Evolutionary conservation across 192 early-diverging fungal species (phyloP).

Genomic region (Coemansia sp.): DNA sequence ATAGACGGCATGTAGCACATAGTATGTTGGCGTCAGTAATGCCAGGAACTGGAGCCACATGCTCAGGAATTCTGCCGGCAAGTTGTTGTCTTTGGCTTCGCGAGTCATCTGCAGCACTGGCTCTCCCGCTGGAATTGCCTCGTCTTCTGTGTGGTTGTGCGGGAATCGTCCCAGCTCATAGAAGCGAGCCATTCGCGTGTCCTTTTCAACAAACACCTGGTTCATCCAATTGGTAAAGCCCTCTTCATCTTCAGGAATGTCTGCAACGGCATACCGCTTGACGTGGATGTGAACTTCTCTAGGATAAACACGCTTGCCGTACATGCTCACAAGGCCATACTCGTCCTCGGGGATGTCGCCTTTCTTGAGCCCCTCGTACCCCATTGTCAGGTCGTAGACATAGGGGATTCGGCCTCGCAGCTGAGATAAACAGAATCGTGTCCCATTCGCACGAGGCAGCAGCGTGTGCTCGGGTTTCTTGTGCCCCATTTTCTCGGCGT

Average conservation of each 20-base stretch:
- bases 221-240: constrained; percentile 74
- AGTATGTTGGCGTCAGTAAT: constrained; percentile 28
- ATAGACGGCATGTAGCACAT: constrained; percentile 11
- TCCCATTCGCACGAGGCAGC: constrained; percentile 80
- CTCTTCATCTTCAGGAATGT: constrained; percentile 67
- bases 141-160: constrained; percentile 31
- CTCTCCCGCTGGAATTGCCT: constrained; percentile 19
- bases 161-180: constrained; percentile 73
- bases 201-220: constrained; percentile 77
- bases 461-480: constrained; percentile 65
- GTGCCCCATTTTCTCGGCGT: constrained; percentile 62
- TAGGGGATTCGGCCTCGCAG: constrained; percentile 65
- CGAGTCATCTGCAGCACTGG: constrained; percentile 20
- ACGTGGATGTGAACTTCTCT: constrained; percentile 79
- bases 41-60: constrained; percentile 46
- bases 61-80: constrained; percentile 20
- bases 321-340: constrained; percentile 74
- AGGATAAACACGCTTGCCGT: constrained; percentile 68
- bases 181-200: constrained; percentile 72
- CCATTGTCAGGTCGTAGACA: constrained; percentile 87
- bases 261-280: constrained; percentile 58
- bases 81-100: constrained; percentile 13
- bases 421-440: constrained; percentile 64
- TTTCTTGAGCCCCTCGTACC: constrained; percentile 69
- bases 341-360: constrained; percentile 79